Percentiles rank a stretch among this genome's conserved stretches.
These are phyloP conservation scores for Leishmania braziliensis DNA, from an alignment of 208 protist genomes.

Conservation along the genomic window DNA sequence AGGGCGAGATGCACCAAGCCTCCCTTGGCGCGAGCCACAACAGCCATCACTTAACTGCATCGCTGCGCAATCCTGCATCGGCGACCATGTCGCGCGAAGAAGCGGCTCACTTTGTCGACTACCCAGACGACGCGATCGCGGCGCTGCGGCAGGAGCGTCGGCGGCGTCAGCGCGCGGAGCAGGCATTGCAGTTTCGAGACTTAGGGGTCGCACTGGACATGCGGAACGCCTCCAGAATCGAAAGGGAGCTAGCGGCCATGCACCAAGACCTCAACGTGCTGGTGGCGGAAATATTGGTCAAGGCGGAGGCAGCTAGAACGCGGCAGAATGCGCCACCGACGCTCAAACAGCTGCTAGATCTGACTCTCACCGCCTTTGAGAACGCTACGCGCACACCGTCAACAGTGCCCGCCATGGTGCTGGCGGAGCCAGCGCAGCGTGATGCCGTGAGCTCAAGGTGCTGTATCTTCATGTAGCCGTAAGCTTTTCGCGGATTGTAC, in stretches of 20 bases:
- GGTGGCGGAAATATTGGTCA: conserved; percentile 55
- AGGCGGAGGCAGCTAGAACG: conserved; percentile 38
- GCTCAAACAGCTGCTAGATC: conserved; percentile 63
- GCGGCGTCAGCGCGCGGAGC: conserved; percentile 55
- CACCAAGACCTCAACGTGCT: conserved; percentile 75
- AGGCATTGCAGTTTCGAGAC: conserved; percentile 45
- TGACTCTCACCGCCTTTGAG: conserved; percentile 69
- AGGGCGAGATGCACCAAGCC: conserved; percentile 8
- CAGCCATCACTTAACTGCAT: not conserved
- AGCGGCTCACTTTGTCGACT: conserved; percentile 5
- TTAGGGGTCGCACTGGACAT: conserved; percentile 60
- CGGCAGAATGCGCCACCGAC: conserved; percentile 38
- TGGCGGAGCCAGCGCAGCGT: conserved; percentile 44
- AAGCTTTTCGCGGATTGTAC: not conserved
- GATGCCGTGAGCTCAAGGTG: conserved; percentile 29
- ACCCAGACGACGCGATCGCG: conserved; percentile 28
- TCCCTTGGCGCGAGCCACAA: not conserved
- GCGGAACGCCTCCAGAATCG: conserved; percentile 41
- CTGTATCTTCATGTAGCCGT: conserved; percentile 43
- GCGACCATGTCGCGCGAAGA: conserved; percentile 20
- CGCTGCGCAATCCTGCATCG: not conserved
- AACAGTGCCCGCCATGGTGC: conserved; percentile 48
- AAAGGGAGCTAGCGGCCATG: conserved; percentile 49
- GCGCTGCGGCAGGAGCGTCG: conserved; percentile 53
- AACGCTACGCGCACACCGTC: conserved; percentile 32